These are phyloP conservation scores for Bertia moriformis DNA, from an alignment of 2,329 filamentous ascomycete species.

Conservation along the genomic window DNA sequence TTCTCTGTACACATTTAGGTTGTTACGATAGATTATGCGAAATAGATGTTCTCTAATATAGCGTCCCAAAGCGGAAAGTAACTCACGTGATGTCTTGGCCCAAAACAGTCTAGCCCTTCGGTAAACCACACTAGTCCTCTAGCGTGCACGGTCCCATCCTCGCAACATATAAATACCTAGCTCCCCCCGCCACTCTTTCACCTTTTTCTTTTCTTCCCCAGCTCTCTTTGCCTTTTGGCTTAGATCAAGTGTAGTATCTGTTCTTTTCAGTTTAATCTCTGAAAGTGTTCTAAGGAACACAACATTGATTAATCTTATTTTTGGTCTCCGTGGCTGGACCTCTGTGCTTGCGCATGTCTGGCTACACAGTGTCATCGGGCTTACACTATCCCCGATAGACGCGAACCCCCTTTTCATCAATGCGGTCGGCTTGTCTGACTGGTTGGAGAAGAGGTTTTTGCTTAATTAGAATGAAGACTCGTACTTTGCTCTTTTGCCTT, in stretches of 20 bases:
- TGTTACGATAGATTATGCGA: too few relatives aligned
- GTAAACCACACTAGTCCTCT: too few relatives aligned
- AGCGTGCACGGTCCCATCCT: too few relatives aligned
- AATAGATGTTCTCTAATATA: too few relatives aligned
- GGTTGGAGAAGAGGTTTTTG: constrained; percentile 1
- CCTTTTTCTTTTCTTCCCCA: constrained; percentile 8
- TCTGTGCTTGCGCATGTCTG: constrained; percentile 60
- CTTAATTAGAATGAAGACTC: neutral
- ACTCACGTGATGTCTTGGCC: too few relatives aligned
- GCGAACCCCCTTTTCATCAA: constrained; percentile 37
- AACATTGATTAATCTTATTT: constrained; percentile 48
- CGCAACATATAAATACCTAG: constrained; percentile 4
- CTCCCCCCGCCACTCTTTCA: constrained; percentile 2
- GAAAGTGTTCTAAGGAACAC: constrained; percentile 17
- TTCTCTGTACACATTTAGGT: too few relatives aligned
- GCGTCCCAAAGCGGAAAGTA: too few relatives aligned
- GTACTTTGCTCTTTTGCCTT: too few relatives aligned
- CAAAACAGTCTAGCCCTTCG: too few relatives aligned
- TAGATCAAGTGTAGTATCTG: constrained; percentile 52
- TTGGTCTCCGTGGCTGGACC: constrained; percentile 34
- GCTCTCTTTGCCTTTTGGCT: constrained; percentile 32
- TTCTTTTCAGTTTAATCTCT: constrained; percentile 60
- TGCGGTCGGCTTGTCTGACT: neutral
- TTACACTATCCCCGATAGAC: constrained; percentile 62
- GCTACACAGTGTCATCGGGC: constrained; percentile 59